A percentile compares a stretch with the other conserved stretches of the same genome.
Conservation (phyloP, 2,329 filamentous ascomycete genomes). For the Salinomyces thailandicus region DNA sequence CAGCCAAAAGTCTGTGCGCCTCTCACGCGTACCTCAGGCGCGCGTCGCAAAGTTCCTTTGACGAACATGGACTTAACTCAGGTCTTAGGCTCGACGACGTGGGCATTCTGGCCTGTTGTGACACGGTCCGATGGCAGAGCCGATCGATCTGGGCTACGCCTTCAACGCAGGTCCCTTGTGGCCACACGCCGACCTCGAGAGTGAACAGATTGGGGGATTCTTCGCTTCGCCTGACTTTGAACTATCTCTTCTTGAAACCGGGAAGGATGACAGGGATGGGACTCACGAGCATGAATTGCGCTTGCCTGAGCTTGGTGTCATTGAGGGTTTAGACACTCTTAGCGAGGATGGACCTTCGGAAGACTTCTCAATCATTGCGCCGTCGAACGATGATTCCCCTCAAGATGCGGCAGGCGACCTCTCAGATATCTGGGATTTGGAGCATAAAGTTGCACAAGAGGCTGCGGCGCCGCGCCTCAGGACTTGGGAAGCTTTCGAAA, state of each 20-base stretch:
- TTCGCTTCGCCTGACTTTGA: constrained; percentile 3
- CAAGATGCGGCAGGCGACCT: not conserved
- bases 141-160: too few species aligned
- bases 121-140: too few species aligned
- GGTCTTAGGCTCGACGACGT: too few species aligned
- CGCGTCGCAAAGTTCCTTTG: too few species aligned
- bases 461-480: constrained; percentile 11
- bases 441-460: constrained; percentile 23
- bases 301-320: not conserved
- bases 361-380: not conserved
- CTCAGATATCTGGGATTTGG: constrained; percentile 30
- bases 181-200: too few species aligned
- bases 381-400: not conserved
- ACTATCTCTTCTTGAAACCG: not conserved
- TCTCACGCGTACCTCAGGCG: too few species aligned
- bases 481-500: constrained; percentile 59
- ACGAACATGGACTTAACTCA: too few species aligned
- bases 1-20: too few species aligned
- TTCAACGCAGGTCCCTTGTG: too few species aligned
- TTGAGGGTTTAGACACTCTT: not conserved
- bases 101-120: too few species aligned
- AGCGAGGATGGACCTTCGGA: not conserved
- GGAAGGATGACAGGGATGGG: not conserved
- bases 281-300: not conserved
- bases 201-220: too few species aligned